phyloP scores from a whole-genome alignment of 345 rosid genomes.

The Mercurialis annua region DNA sequence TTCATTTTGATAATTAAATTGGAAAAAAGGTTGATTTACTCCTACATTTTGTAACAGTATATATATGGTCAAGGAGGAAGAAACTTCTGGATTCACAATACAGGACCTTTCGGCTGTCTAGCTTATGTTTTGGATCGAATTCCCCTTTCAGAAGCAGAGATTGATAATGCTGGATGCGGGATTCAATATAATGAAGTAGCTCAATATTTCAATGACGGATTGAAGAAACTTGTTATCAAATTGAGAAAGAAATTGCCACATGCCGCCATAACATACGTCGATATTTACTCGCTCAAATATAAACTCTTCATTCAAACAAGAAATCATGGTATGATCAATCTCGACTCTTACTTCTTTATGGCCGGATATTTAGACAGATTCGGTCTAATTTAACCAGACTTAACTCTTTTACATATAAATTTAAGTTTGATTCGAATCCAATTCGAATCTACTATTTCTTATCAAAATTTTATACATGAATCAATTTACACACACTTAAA shows the following conservation, averaged over 20 bases:
- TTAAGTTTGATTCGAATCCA: no score
- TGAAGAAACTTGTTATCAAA: constrained; percentile 34
- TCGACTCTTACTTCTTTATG: no score
- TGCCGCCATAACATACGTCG: constrained; percentile 63
- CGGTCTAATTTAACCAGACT: neutral
- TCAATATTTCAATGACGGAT: constrained; percentile 39
- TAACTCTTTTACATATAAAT: no score
- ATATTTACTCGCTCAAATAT: constrained; percentile 53
- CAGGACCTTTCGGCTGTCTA: constrained; percentile 71
- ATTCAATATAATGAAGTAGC: constrained; percentile 59
- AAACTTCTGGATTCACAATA: constrained; percentile 74
- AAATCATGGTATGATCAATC: constrained; percentile 37
- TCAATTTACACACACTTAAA: no score
- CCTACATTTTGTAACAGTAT: constrained; percentile 33
- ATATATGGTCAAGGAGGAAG: constrained; percentile 63
- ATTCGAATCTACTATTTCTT: no score
- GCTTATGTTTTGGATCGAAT: constrained; percentile 50
- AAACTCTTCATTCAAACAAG: constrained; percentile 48
- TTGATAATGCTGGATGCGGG: constrained; percentile 60
- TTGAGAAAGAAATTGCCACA: constrained; percentile 49
- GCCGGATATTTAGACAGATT: no score
- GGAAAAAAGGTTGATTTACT: no score
- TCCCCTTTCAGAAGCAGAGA: constrained; percentile 30
- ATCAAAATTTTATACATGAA: no score
- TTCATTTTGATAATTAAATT: no score